Percentiles rank a stretch among this genome's conserved stretches.
Conservation (phyloP, 2,329 filamentous ascomycete genomes). For the Aspergillus sp. region DNA sequence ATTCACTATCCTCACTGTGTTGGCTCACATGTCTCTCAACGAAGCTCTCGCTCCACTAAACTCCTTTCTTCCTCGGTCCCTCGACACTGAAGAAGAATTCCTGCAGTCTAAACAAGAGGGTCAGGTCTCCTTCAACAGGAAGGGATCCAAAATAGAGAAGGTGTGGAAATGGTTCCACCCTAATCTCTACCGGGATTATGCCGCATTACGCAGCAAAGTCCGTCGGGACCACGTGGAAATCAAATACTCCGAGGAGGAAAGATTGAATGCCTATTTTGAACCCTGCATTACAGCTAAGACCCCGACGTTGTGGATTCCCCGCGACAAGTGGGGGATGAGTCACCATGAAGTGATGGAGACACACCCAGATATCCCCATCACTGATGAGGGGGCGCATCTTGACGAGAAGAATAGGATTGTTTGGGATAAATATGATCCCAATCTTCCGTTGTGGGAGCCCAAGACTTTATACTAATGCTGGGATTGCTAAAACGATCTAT, state of each 20-base stretch:
- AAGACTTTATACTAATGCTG: slow-evolving; percentile 44
- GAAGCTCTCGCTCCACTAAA: slow-evolving; percentile 40
- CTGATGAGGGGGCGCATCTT: slow-evolving; percentile 68
- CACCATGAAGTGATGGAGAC: slow-evolving; percentile 73
- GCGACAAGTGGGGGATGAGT: slow-evolving; percentile 68
- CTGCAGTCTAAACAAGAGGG: slow-evolving; percentile 33
- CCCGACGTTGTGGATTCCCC: slow-evolving; percentile 76
- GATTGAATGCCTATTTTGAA: slow-evolving; percentile 67
- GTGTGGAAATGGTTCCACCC: slow-evolving; percentile 57
- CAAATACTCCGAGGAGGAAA: slow-evolving; percentile 57
- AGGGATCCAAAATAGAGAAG: slow-evolving; percentile 14
- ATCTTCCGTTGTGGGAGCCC: slow-evolving; percentile 53
- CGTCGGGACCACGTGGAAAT: slow-evolving; percentile 54
- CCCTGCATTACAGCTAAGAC: slow-evolving; percentile 60
- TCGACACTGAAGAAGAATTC: slow-evolving; percentile 52
- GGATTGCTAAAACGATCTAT: no score
- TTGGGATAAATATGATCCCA: slow-evolving; percentile 55
- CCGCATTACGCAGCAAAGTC: slow-evolving; percentile 64
- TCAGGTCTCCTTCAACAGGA: slow-evolving; percentile 13
- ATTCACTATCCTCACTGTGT: slow-evolving; percentile 67
- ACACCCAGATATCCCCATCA: slow-evolving; percentile 66
- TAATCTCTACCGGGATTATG: slow-evolving; percentile 70
- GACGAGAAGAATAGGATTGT: slow-evolving; percentile 64
- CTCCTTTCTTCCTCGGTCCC: slow-evolving; percentile 68
- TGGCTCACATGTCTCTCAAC: slow-evolving; percentile 63